Evolutionary conservation across 2,329 filamentous ascomycete species (phyloP), one percentile per base, ranked within the genome.

Genomic region (Paecilomyces niveus): DNA sequence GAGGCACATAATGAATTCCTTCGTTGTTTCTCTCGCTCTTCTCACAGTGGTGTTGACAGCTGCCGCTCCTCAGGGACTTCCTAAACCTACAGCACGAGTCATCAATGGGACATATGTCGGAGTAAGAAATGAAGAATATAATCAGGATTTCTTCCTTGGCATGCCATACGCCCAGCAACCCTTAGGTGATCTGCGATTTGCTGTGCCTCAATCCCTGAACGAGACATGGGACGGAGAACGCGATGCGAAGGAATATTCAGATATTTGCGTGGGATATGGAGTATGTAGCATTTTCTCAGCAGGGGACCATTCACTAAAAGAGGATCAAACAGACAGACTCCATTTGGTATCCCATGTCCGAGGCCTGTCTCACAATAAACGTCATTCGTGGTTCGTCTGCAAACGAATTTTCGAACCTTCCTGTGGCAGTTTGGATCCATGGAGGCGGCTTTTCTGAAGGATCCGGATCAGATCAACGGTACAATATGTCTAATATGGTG

Each of bases 361-460:
- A 87, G 64, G 81, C 86, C 64, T 88, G 85, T 61, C 75, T 88
- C 3, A 85, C 83, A 52, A 72, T 88, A 60, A 88, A 87, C 63
- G 77, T 88, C 7, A 74, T 88, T 26, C 78, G 85, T 3, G 78
- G 80, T 5, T 66, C 71, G 59, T 63, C 65, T 24, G 72, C 78
- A 3, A 67, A 74, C 8, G 61, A 69, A 32, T 64, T 66, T 7
- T 68, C 69, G 2, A 75, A 71, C 10, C 74, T 88, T 1, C 85
- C 84, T 0, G 80, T 86, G 6, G 78, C 76, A 10, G 76, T 85
- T 1, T 89, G 85, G 85, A 83, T 88, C 26, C 83, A 86, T 62
- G 78, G 82, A 11, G 83, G 83, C 32, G 82, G 81, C 1, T 76
- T 84, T 4, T 78, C 74, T 55, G 72, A 76, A 32, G 84, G 85